Evolutionary conservation across 305 asterid species (phyloP).

Genomic region (Fraxinus floribunda): DNA sequence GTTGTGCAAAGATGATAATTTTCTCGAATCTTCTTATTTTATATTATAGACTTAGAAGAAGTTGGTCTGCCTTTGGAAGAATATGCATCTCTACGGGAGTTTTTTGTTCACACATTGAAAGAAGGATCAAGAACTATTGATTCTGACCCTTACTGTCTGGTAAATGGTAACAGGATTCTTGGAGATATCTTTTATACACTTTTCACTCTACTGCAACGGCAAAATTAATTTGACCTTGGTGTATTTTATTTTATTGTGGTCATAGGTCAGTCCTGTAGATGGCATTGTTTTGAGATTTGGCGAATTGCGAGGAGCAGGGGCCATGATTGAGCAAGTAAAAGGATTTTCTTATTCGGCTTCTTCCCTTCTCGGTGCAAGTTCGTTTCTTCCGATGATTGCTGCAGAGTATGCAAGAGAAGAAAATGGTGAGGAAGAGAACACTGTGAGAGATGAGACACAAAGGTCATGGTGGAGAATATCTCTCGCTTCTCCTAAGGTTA

Average conservation of each 20-base stretch:
- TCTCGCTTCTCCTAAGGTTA: slow-evolving; percentile 84
- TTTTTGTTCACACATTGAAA: slow-evolving; percentile 77
- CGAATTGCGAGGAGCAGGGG: slow-evolving; percentile 74
- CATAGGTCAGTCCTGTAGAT: slow-evolving; percentile 90
- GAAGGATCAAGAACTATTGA: slow-evolving; percentile 80
- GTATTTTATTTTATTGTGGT: slow-evolving; percentile 21
- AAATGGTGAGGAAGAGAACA: slow-evolving; percentile 35
- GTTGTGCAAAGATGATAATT: background rate
- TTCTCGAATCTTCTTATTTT: slow-evolving; percentile 12
- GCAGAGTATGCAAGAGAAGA: slow-evolving; percentile 46
- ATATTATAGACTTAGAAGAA: slow-evolving; percentile 73
- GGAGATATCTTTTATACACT: slow-evolving; percentile 25
- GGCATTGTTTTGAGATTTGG: slow-evolving; percentile 85
- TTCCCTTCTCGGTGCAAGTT: slow-evolving; percentile 78
- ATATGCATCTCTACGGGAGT: slow-evolving; percentile 69
- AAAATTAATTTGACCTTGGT: slow-evolving; percentile 15
- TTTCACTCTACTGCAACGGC: slow-evolving; percentile 8
- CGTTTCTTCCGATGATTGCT: slow-evolving; percentile 54
- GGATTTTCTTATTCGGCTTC: slow-evolving; percentile 84
- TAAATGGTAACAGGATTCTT: slow-evolving; percentile 75
- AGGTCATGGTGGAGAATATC: slow-evolving; percentile 94
- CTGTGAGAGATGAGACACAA: slow-evolving; percentile 32
- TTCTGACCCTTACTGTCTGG: slow-evolving; percentile 77
- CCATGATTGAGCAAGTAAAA: slow-evolving; percentile 95
- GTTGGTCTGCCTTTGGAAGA: slow-evolving; percentile 80